Evolutionary conservation across 441 rosid genomes (phyloP).

Genomic region (Capsella rubella): DNA sequence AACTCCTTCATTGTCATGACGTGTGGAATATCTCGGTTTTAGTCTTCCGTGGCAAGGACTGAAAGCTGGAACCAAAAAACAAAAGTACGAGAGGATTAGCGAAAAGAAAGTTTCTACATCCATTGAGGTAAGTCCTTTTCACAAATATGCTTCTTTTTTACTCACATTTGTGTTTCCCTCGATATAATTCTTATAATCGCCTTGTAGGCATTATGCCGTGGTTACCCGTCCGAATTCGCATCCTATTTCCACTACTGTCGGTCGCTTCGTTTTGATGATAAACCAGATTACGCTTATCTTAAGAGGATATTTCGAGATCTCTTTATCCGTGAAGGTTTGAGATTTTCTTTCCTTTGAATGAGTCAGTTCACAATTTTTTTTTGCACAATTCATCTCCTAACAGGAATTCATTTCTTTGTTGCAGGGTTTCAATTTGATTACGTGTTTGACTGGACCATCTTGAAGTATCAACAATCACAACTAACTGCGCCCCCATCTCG

Average conservation of each 20-base stretch:
- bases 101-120: slow-evolving; percentile 95
- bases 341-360: slow-evolving; percentile 6
- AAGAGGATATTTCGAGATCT: slow-evolving; percentile 92
- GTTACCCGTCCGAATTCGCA: slow-evolving; percentile 93
- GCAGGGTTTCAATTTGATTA: slow-evolving; percentile 95
- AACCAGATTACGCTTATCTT: slow-evolving; percentile 89
- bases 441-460: slow-evolving; percentile 90
- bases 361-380: neutral
- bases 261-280: slow-evolving; percentile 88
- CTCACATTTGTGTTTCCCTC: neutral
- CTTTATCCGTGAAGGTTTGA: slow-evolving; percentile 90
- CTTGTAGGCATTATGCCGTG: slow-evolving; percentile 81
- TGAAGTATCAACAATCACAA: slow-evolving; percentile 90
- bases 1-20: slow-evolving; percentile 32
- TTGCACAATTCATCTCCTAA: neutral
- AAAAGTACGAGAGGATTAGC: slow-evolving; percentile 91
- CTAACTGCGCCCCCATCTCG: slow-evolving; percentile 73
- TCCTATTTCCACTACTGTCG: slow-evolving; percentile 95
- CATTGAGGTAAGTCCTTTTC: slow-evolving; percentile 67
- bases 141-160: slow-evolving; percentile 13
- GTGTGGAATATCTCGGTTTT: slow-evolving; percentile 35
- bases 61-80: slow-evolving; percentile 93
- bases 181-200: neutral
- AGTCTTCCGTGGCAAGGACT: slow-evolving; percentile 99
- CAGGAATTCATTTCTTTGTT: slow-evolving; percentile 27